phyloP scores from a whole-genome alignment of 805 yeast genomes.

The Kazachstania psychrophila region DNA sequence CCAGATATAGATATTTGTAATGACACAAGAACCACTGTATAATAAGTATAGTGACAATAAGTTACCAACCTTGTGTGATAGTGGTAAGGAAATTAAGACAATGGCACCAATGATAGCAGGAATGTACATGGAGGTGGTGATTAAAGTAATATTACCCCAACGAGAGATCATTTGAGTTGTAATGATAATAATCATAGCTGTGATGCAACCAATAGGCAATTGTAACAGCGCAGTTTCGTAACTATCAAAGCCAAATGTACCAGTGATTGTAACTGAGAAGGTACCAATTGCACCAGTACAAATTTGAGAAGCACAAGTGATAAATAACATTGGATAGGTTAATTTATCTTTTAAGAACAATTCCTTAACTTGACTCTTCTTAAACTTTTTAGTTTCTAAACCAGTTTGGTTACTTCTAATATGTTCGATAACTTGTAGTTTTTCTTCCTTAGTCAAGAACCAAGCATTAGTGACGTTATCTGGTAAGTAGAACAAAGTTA shows the following conservation, averaged over 20 bases:
- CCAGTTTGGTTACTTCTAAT: constrained; percentile 45
- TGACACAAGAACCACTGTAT: constrained; percentile 49
- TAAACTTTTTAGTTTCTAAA: constrained; percentile 39
- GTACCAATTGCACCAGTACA: constrained; percentile 46
- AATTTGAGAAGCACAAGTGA: constrained; percentile 40
- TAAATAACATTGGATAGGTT: constrained; percentile 42
- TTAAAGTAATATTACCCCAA: constrained; percentile 31
- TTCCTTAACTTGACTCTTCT: constrained; percentile 38
- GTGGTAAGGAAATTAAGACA: constrained; percentile 34
- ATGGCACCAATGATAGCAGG: constrained; percentile 45
- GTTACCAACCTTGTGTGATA: constrained; percentile 36
- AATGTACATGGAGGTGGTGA: constrained; percentile 33
- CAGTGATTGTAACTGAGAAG: constrained; percentile 44
- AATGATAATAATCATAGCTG: constrained; percentile 34
- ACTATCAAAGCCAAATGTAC: constrained; percentile 40
- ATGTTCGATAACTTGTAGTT: constrained; percentile 38
- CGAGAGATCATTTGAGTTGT: constrained; percentile 33
- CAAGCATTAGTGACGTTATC: constrained; percentile 37
- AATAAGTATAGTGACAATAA: constrained; percentile 41
- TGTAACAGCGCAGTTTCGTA: constrained; percentile 42
- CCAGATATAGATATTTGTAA: constrained; percentile 53
- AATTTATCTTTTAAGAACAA: constrained; percentile 37
- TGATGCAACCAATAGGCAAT: constrained; percentile 48
- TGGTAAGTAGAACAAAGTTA: constrained; percentile 39
- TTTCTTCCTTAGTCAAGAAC: constrained; percentile 35